phyloP scores from a whole-genome alignment of 2,329 filamentous ascomycete species.

The Fusarium mexicanum region DNA sequence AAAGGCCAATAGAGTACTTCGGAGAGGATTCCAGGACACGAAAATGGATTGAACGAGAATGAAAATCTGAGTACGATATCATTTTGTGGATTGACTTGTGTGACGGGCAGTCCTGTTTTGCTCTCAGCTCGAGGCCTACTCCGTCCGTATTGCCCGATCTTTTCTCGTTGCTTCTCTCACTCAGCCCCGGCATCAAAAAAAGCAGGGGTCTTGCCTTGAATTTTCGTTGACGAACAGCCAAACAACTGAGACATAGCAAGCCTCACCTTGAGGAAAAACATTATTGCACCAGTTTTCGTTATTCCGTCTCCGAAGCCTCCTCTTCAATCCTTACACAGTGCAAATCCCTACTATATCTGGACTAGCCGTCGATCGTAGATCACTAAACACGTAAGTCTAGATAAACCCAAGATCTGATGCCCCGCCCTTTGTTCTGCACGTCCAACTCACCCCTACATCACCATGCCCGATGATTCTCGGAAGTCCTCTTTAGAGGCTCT shows the following conservation, averaged over 20 bases:
- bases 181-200: neutral
- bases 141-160: neutral
- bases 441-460: neutral
- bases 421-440: neutral
- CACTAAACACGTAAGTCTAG: slow-evolving; percentile 1
- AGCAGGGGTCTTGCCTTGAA: neutral
- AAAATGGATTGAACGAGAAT: neutral
- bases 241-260: slow-evolving; percentile 2
- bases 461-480: slow-evolving; percentile 26
- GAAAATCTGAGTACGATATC: neutral
- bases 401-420: neutral
- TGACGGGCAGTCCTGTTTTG: neutral
- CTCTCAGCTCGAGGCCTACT: neutral
- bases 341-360: neutral
- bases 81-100: neutral
- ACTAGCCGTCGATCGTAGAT: neutral
- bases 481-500: neutral
- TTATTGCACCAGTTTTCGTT: neutral
- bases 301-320: neutral
- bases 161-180: neutral
- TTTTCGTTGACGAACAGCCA: neutral
- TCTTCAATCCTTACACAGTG: neutral
- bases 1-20: fast-evolving
- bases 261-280: slow-evolving; percentile 10
- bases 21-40: neutral